Evolutionary conservation across 805 yeast species (phyloP).

Genomic region (Candida oleophila): DNA sequence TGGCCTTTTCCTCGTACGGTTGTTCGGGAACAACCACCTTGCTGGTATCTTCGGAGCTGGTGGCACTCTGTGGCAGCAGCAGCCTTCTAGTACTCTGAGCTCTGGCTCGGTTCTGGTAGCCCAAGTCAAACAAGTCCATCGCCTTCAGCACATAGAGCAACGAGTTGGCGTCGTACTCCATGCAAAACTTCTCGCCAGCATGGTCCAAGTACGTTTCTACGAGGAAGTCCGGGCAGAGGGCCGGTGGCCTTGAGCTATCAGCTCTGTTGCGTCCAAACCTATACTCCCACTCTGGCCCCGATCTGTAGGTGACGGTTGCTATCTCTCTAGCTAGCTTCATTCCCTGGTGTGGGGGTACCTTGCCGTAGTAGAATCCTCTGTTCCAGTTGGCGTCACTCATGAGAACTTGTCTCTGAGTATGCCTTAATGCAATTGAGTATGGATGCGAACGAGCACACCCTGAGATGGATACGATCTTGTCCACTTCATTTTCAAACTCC

Average conservation of each 20-base stretch:
- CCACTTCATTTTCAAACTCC: conserved; percentile 77
- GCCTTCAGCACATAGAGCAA: conserved; percentile 86
- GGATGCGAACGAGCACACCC: conserved; percentile 96
- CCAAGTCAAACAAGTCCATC: conserved; percentile 89
- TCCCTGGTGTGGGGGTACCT: conserved; percentile 87
- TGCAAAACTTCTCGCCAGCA: conserved; percentile 90
- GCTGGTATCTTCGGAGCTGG: conserved; percentile 11
- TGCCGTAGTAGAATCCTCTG: conserved; percentile 80
- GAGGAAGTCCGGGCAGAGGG: conserved; percentile 87
- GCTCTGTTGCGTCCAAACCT: conserved; percentile 88
- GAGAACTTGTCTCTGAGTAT: conserved; percentile 86
- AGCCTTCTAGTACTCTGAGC: conserved; percentile 40
- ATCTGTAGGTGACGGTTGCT: conserved; percentile 90
- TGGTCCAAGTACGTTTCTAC: conserved; percentile 93
- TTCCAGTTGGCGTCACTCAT: conserved; percentile 97
- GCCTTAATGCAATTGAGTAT: conserved; percentile 89
- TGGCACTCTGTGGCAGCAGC: neutral
- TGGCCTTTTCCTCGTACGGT: conserved; percentile 55
- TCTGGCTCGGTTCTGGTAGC: conserved; percentile 43
- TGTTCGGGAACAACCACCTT: conserved; percentile 39
- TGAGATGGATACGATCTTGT: conserved; percentile 73
- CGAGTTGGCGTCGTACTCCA: conserved; percentile 90
- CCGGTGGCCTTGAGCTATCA: conserved; percentile 75
- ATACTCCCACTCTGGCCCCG: conserved; percentile 97
- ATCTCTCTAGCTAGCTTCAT: conserved; percentile 93